Conservation (phyloP, 371 early-diverging fungal species). For the Mortierella sp. region DNA sequence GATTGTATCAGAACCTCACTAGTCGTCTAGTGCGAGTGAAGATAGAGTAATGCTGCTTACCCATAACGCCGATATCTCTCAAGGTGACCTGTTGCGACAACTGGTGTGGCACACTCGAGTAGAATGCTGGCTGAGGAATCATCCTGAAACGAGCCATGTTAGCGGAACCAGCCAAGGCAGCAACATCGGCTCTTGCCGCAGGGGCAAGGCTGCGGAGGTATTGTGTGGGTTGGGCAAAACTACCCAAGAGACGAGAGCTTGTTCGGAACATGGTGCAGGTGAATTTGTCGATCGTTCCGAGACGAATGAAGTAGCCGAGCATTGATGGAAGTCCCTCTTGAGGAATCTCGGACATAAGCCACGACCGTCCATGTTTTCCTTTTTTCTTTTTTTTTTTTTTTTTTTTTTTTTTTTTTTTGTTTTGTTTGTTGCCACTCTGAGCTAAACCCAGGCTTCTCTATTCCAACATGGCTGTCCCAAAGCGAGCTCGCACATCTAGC, state of each 20-base stretch:
- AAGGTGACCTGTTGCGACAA: slow-evolving; percentile 34
- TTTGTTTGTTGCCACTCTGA: neutral
- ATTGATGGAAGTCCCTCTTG: neutral
- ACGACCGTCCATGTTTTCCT: neutral
- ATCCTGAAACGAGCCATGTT: slow-evolving; percentile 30
- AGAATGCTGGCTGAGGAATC: slow-evolving; percentile 30
- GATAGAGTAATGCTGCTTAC: slow-evolving; percentile 10
- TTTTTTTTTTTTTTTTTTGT: slow-evolving; percentile 1
- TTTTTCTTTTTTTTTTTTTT: slow-evolving; percentile 9
- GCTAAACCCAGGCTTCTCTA: neutral
- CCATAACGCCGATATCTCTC: slow-evolving; percentile 50
- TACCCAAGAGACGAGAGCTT: slow-evolving; percentile 26
- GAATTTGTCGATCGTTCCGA: too few species aligned
- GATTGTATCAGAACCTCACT: neutral
- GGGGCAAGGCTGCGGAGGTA: slow-evolving; percentile 28
- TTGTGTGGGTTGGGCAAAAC: slow-evolving; percentile 31
- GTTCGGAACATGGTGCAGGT: slow-evolving; percentile 24
- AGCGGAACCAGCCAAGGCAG: slow-evolving; percentile 16
- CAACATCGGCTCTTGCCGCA: slow-evolving; percentile 15
- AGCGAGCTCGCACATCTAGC: slow-evolving; percentile 22
- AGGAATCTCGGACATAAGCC: slow-evolving; percentile 1
- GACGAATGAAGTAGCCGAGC: neutral
- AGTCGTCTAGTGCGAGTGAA: neutral
- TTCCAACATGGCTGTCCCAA: slow-evolving; percentile 37
- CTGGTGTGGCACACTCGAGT: slow-evolving; percentile 49